A percentile compares a stretch with the other conserved stretches of the same genome.
phyloP scores from a whole-genome alignment of 176 grass and related monocot genomes.

The Dendrocalamus sinicus region DNA sequence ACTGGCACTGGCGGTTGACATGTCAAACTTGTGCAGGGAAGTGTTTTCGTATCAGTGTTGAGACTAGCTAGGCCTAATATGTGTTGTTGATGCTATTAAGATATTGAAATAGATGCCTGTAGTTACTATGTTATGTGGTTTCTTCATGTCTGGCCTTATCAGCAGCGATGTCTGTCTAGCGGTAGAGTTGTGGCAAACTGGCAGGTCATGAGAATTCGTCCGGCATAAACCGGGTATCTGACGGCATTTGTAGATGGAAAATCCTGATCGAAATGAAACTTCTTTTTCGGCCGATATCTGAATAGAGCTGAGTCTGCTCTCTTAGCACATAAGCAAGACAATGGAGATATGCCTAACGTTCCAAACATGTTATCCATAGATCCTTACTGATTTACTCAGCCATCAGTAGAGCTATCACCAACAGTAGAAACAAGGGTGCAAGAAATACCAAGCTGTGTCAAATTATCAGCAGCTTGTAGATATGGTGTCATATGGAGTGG shows the following conservation, averaged over 20 bases:
- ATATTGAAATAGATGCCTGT: background rate
- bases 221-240: background rate
- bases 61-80: background rate
- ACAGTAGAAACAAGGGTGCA: background rate
- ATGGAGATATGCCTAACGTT: background rate
- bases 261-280: background rate
- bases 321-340: background rate
- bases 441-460: too few relatives aligned
- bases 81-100: background rate
- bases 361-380: background rate
- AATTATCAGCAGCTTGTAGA: too few relatives aligned
- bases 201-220: background rate
- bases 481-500: background rate
- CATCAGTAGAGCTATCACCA: too few relatives aligned
- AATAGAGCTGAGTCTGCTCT: too few relatives aligned
- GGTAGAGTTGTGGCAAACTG: background rate
- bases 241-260: background rate
- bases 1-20: background rate
- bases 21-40: conserved; percentile 8
- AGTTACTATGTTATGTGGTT: background rate
- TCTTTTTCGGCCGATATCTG: too few relatives aligned
- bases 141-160: background rate
- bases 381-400: too few relatives aligned
- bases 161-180: background rate
- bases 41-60: background rate